A percentile compares a stretch with the other conserved stretches of the same genome.
Conservation (phyloP, 179 eudicot species). For the Drosera spatulata region DNA sequence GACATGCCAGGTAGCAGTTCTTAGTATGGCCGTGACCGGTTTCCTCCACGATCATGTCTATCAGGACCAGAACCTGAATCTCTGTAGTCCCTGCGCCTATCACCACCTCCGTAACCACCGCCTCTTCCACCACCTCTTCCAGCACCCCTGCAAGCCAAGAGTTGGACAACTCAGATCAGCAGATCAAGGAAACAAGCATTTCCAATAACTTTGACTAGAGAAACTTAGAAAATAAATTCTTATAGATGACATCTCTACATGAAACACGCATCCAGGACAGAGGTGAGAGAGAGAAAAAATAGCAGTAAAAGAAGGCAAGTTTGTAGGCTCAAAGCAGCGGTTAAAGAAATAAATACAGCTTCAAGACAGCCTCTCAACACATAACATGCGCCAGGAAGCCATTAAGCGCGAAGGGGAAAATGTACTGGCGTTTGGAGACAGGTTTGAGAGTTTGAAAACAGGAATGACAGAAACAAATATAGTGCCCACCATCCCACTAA, state of each 20-base stretch:
- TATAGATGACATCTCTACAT: too few species aligned
- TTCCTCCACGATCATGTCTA: slow-evolving; percentile 62
- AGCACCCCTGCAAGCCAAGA: slow-evolving; percentile 42
- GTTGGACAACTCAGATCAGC: background rate
- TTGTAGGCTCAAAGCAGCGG: too few species aligned
- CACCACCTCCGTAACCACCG: slow-evolving; percentile 33
- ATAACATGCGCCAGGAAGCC: too few species aligned
- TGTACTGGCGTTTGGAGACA: background rate
- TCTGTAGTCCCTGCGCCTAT: slow-evolving; percentile 69
- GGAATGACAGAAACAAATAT: background rate
- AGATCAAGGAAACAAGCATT: background rate
- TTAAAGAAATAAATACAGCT: too few species aligned
- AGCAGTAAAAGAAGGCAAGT: too few species aligned
- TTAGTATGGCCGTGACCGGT: slow-evolving; percentile 86
- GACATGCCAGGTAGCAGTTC: slow-evolving; percentile 14
- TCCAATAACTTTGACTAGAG: background rate
- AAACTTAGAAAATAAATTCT: too few species aligned
- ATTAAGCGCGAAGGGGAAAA: background rate
- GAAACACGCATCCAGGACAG: too few species aligned
- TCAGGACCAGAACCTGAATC: slow-evolving; percentile 74
- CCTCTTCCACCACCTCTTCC: slow-evolving; percentile 36
- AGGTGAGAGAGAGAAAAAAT: too few species aligned
- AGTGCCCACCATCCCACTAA: background rate
- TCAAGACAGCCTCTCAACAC: too few species aligned
- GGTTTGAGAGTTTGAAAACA: background rate